phyloP scores from a whole-genome alignment of 208 protist species.

The Endotrypanum monterogeii region DNA sequence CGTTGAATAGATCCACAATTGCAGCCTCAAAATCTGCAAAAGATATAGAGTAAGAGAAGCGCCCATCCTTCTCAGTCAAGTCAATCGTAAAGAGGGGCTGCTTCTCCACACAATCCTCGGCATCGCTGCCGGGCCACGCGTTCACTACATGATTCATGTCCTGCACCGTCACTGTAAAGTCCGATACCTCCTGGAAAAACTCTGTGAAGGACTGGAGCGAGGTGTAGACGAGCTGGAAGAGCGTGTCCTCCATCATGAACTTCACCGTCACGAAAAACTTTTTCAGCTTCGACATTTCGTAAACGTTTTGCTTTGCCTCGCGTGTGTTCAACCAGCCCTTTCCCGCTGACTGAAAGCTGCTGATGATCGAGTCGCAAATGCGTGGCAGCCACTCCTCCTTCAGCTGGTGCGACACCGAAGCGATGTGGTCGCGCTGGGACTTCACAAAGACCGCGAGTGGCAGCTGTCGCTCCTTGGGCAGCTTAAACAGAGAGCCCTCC shows the following conservation, averaged over 20 bases:
- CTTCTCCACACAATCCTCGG: slow-evolving; percentile 93
- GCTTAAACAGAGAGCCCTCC: slow-evolving; percentile 86
- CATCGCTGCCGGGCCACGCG: slow-evolving; percentile 91
- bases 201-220: slow-evolving; percentile 84
- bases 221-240: slow-evolving; percentile 92
- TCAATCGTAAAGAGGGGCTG: slow-evolving; percentile 93
- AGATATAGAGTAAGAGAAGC: slow-evolving; percentile 90
- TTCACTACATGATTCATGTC: slow-evolving; percentile 91
- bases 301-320: slow-evolving; percentile 95
- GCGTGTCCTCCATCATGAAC: slow-evolving; percentile 98
- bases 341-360: slow-evolving; percentile 91
- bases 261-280: slow-evolving; percentile 97
- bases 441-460: slow-evolving; percentile 83
- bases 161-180: slow-evolving; percentile 86
- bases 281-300: slow-evolving; percentile 98
- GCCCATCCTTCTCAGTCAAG: slow-evolving; percentile 76
- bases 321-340: slow-evolving; percentile 98
- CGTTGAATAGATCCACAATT: slow-evolving; percentile 89
- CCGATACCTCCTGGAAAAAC: slow-evolving; percentile 92
- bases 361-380: slow-evolving; percentile 88
- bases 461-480: slow-evolving; percentile 92
- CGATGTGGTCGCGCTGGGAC: slow-evolving; percentile 84
- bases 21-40: slow-evolving; percentile 84
- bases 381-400: slow-evolving; percentile 91
- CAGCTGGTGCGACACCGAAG: slow-evolving; percentile 70